Evolutionary conservation across 2,329 filamentous ascomycete genomes (phyloP), one percentile per base, ranked within the genome.

Genomic region (Parastagonospora nodorum): DNA sequence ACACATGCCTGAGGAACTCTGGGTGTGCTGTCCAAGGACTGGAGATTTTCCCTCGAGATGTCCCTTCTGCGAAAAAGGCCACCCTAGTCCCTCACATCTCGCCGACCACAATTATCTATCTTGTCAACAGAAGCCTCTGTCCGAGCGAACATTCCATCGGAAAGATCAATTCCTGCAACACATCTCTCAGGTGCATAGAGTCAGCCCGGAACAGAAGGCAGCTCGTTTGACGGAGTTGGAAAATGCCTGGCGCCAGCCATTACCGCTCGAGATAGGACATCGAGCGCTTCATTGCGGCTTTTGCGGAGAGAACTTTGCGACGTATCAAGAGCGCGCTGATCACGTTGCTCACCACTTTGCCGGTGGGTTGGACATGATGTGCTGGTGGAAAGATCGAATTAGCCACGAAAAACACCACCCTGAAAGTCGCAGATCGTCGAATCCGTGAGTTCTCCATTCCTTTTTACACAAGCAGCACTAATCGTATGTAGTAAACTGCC

Each of bases 121-220:
- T 5, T 89, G 87, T 63, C 82, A 82, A 51, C 84, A 87, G 63
- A 80, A 83, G 63, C 75, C 76, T 2, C 55, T 76, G 4, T 73
- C 77, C 41, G 84, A 88, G 63, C 79, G 80, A 28, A 79, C 77
- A 1, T 81, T 81, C 55, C 78, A 75, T 42, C 71, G 77, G 33
- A 79, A 81, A 57, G 79, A 81, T 58, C 75, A 80, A 50, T 76
- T 81, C 41, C 74, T 78, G 36, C 78, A 81, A 55, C 79, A 81
- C 57, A 68, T 81, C 16, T 72, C 76, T 28, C 67, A 80, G 50
- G 77, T 78, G 61, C 79, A 81, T 60, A 74, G 75, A 57, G 71
- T 75, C 19, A 62, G 52, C 32, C 57, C 58, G 3, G 44, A 49
- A 2, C 84, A 60, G 70, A 77, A 52, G 33, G 74, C 80, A 28